These are phyloP conservation scores for Suillus americanus DNA, from an alignment of 768 basidiomycete species.

Conservation along the genomic window DNA sequence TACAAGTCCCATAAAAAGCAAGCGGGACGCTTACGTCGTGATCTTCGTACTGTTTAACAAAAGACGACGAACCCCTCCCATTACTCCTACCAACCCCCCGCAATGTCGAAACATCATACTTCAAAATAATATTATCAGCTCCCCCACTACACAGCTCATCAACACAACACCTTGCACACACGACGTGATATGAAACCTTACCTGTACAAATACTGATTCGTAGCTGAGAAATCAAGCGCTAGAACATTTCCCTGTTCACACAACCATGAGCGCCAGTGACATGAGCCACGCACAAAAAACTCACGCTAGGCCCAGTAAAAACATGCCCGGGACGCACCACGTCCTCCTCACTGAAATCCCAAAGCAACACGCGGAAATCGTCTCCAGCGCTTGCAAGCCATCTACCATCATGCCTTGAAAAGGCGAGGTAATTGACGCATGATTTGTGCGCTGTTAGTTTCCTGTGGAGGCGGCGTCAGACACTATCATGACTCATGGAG, in stretches of 20 bases:
- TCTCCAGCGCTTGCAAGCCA: constrained; percentile 73
- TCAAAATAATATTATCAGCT: constrained; percentile 47
- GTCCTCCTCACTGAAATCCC: constrained; percentile 68
- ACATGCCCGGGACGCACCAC: constrained; percentile 40
- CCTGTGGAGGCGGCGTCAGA: constrained; percentile 19
- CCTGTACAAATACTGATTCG: constrained; percentile 65
- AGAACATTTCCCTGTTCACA: constrained; percentile 63
- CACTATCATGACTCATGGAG: not conserved
- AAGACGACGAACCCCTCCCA: constrained; percentile 12
- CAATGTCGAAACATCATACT: constrained; percentile 51
- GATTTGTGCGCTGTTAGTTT: constrained; percentile 49
- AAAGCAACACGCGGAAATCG: constrained; percentile 56
- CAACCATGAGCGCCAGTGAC: constrained; percentile 7
- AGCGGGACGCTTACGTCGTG: constrained; percentile 27
- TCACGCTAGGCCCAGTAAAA: constrained; percentile 45
- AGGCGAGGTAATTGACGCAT: constrained; percentile 64
- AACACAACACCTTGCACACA: constrained; percentile 1
- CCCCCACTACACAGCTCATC: constrained; percentile 45
- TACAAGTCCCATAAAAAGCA: not conserved
- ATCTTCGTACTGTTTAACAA: constrained; percentile 27
- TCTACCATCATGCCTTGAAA: constrained; percentile 58
- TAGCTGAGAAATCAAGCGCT: constrained; percentile 66
- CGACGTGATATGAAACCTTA: constrained; percentile 23
- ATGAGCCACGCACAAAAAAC: constrained; percentile 2
- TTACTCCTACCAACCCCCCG: constrained; percentile 9